A percentile compares a stretch with the other conserved stretches of the same genome.
Evolutionary conservation across 495 filamentous ascomycete species (phyloP).

Genomic region (Hypoxylon fragiforme): DNA sequence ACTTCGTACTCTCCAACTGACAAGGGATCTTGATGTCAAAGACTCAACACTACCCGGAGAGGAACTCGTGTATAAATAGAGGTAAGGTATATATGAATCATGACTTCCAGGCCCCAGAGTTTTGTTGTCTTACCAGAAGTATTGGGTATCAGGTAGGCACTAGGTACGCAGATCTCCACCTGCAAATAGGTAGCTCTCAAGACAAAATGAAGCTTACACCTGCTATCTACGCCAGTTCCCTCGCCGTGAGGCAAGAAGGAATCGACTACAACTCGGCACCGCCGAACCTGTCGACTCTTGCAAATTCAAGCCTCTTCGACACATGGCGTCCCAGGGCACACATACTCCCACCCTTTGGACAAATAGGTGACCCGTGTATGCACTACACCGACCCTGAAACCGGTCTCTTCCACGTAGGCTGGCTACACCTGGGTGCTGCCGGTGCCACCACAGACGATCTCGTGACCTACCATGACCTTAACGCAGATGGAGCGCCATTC

Average conservation of each 20-base stretch:
- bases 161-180: no score
- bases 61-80: no score
- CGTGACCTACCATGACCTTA: slow-evolving; percentile 28
- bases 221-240: slow-evolving; percentile 18
- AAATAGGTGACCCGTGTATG: slow-evolving; percentile 35
- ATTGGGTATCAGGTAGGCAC: no score
- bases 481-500: slow-evolving; percentile 22
- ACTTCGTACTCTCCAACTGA: slow-evolving; percentile 17
- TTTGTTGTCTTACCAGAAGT: neutral
- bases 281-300: slow-evolving; percentile 29
- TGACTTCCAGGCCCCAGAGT: neutral
- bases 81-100: slow-evolving; percentile 11
- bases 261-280: slow-evolving; percentile 31
- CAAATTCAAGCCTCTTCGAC: slow-evolving; percentile 26
- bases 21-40: slow-evolving; percentile 12
- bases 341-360: slow-evolving; percentile 25
- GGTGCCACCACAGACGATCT: slow-evolving; percentile 32
- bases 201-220: slow-evolving; percentile 28
- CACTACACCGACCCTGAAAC: slow-evolving; percentile 33
- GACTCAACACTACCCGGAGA: neutral
- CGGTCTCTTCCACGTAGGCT: slow-evolving; percentile 33
- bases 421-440: slow-evolving; percentile 19
- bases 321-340: slow-evolving; percentile 34
- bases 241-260: slow-evolving; percentile 15
- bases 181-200: neutral